phyloP scores from a whole-genome alignment of 2,329 filamentous ascomycete genomes.

The Neonectria magnoliae region DNA sequence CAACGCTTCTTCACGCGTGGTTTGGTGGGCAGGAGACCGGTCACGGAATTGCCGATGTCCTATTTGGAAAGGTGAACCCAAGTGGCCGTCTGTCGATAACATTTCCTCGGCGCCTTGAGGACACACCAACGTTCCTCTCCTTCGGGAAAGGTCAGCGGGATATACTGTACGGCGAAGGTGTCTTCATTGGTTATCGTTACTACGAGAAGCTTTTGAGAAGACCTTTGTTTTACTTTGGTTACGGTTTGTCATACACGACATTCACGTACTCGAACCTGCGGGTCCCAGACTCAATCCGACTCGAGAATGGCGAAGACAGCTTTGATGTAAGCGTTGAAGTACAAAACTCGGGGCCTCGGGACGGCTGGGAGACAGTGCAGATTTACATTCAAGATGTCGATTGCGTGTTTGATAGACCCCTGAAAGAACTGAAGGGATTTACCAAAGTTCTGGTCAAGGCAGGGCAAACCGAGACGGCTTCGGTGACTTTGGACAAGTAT shows the following conservation, averaged over 20 bases:
- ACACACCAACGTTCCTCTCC: slow-evolving; percentile 74
- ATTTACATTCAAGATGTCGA: slow-evolving; percentile 21
- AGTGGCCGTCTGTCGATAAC: slow-evolving; percentile 71
- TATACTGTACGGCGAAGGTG: slow-evolving; percentile 72
- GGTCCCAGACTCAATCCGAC: background rate
- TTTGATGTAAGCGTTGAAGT: no score
- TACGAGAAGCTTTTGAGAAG: slow-evolving; percentile 70
- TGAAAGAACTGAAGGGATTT: slow-evolving; percentile 26
- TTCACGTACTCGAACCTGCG: slow-evolving; percentile 61
- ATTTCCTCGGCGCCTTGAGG: slow-evolving; percentile 69
- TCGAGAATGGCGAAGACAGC: no score
- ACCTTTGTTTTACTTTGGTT: slow-evolving; percentile 75
- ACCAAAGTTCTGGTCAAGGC: slow-evolving; percentile 16
- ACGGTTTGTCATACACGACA: slow-evolving; percentile 45
- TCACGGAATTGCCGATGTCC: slow-evolving; percentile 70
- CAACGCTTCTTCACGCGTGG: slow-evolving; percentile 69
- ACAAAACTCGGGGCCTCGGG: no score
- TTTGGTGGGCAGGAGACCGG: slow-evolving; percentile 74
- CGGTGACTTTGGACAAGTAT: slow-evolving; percentile 7
- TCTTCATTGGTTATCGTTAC: slow-evolving; percentile 76
- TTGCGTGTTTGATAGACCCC: no score
- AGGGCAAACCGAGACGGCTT: background rate
- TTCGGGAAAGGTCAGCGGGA: slow-evolving; percentile 73
- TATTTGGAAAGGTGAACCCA: slow-evolving; percentile 66
- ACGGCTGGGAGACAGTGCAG: slow-evolving; percentile 15